Evolutionary conservation across 805 yeast genomes (phyloP).

Genomic region (Isabelozyma gotoi): DNA sequence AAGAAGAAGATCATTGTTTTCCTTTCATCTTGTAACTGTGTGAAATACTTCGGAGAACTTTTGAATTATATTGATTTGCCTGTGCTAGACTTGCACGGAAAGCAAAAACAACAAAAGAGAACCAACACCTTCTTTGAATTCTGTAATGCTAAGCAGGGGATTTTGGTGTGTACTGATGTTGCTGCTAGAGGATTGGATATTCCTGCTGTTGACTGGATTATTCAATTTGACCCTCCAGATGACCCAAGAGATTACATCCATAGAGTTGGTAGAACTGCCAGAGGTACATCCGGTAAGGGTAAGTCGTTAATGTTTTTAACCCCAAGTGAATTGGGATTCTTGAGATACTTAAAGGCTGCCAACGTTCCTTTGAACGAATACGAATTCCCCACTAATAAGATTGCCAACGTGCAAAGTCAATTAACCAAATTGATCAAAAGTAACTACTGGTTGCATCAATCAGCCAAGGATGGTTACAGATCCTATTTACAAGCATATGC

Average conservation of each 20-base stretch:
- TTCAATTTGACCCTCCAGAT: slow-evolving; percentile 99
- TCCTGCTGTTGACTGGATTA: slow-evolving; percentile 98
- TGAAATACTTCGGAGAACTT: slow-evolving; percentile 92
- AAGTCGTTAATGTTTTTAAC: slow-evolving; percentile 92
- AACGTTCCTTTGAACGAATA: slow-evolving; percentile 97
- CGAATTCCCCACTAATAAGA: slow-evolving; percentile 91
- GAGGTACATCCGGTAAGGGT: slow-evolving; percentile 88
- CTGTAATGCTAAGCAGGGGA: slow-evolving; percentile 95
- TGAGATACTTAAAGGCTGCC: slow-evolving; percentile 92
- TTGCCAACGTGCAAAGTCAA: slow-evolving; percentile 95
- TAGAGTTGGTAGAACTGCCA: slow-evolving; percentile 98
- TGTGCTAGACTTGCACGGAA: slow-evolving; percentile 94
- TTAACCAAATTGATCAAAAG: slow-evolving; percentile 86
- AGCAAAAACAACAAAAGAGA: slow-evolving; percentile 97
- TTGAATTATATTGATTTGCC: slow-evolving; percentile 96
- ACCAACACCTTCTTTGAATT: slow-evolving; percentile 98
- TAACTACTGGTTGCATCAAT: slow-evolving; percentile 90
- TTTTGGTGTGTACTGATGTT: slow-evolving; percentile 92
- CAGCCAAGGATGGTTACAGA: slow-evolving; percentile 97
- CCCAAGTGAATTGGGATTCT: slow-evolving; percentile 91
- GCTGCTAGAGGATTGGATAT: slow-evolving; percentile 99
- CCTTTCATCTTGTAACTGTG: slow-evolving; percentile 94
- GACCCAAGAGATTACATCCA: slow-evolving; percentile 99
- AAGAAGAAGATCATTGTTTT: slow-evolving; percentile 94
- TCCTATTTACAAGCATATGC: slow-evolving; percentile 97